phyloP scores from a whole-genome alignment of 2,329 filamentous ascomycete species.

The Aciculosporium take region DNA sequence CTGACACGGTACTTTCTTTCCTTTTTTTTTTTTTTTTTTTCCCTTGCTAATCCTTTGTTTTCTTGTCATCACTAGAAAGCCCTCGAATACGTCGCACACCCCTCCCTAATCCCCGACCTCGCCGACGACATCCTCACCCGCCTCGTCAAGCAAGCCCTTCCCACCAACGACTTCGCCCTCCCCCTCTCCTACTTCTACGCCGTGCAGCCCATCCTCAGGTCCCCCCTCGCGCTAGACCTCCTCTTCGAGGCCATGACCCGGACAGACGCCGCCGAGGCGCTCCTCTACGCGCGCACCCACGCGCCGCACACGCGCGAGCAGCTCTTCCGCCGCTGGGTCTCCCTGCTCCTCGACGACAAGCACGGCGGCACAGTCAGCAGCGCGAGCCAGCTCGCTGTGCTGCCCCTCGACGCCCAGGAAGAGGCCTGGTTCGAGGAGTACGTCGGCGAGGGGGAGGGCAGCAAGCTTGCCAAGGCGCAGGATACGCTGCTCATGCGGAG shows the following conservation, averaged over 20 bases:
- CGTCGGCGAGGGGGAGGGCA: conserved; percentile 50
- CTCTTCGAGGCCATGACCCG: conserved; percentile 56
- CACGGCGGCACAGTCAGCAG: conserved; percentile 33
- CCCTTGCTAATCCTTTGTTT: background rate
- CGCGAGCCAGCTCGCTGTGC: conserved; percentile 54
- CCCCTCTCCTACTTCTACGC: conserved; percentile 68
- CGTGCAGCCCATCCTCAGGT: conserved; percentile 57
- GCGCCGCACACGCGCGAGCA: conserved; percentile 45
- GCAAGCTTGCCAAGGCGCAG: conserved; percentile 47
- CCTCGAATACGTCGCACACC: conserved; percentile 63
- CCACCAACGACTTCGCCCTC: conserved; percentile 41
- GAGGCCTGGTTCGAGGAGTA: conserved; percentile 62
- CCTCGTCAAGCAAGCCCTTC: conserved; percentile 48
- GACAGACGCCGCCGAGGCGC: conserved; percentile 56
- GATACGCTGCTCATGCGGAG: conserved; percentile 63
- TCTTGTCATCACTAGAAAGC: conserved; percentile 37
- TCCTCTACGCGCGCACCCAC: conserved; percentile 56
- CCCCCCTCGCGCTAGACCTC: conserved; percentile 43
- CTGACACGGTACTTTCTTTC: background rate
- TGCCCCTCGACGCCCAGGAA: conserved; percentile 58
- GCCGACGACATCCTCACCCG: conserved; percentile 65
- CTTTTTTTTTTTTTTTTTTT: no score
- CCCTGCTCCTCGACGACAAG: conserved; percentile 35
- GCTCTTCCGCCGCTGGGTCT: conserved; percentile 54
- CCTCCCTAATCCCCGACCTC: conserved; percentile 67